These are phyloP conservation scores for Epichloe glyceriae DNA, from an alignment of 2,329 filamentous ascomycete species.

Conservation along the genomic window DNA sequence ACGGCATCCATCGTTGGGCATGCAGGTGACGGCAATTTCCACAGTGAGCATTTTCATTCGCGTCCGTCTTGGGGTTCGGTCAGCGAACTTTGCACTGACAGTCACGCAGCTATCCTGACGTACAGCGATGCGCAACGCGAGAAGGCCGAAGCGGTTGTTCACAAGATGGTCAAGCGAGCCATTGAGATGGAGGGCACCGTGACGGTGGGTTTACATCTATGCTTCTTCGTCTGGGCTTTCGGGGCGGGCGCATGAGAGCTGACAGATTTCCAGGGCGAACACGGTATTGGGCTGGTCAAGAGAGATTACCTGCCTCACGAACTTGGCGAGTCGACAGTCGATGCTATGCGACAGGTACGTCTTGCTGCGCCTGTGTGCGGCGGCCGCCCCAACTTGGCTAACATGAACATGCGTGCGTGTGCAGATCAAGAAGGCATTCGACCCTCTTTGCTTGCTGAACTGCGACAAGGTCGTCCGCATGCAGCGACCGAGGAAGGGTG, in stretches of 20 bases:
- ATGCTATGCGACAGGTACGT: constrained; percentile 67
- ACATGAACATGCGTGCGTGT: not conserved
- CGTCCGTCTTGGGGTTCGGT: not conserved
- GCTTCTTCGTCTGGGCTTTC: constrained; percentile 8
- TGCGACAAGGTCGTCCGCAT: constrained; percentile 56
- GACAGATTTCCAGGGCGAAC: constrained; percentile 46
- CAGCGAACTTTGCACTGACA: not conserved
- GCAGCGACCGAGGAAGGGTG: constrained; percentile 31
- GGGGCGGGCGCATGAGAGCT: not conserved
- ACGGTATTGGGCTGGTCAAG: constrained; percentile 75
- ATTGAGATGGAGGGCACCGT: constrained; percentile 78
- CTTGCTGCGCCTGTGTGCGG: not conserved
- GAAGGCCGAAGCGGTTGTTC: constrained; percentile 57
- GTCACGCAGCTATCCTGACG: constrained; percentile 35
- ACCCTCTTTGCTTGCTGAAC: constrained; percentile 59
- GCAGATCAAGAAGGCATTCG: constrained; percentile 67
- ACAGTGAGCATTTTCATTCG: constrained; percentile 28
- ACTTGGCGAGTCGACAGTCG: constrained; percentile 59
- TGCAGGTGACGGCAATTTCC: constrained; percentile 70
- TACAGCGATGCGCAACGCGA: constrained; percentile 54
- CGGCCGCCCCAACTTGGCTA: not conserved
- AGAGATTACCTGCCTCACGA: constrained; percentile 72
- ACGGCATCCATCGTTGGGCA: constrained; percentile 51
- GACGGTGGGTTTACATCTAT: constrained; percentile 31
- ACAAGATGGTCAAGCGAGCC: constrained; percentile 75